Percentiles rank a stretch among this genome's conserved stretches.
Conservation (phyloP, 257 asterid species). For the Solanum ossicruentum region DNA sequence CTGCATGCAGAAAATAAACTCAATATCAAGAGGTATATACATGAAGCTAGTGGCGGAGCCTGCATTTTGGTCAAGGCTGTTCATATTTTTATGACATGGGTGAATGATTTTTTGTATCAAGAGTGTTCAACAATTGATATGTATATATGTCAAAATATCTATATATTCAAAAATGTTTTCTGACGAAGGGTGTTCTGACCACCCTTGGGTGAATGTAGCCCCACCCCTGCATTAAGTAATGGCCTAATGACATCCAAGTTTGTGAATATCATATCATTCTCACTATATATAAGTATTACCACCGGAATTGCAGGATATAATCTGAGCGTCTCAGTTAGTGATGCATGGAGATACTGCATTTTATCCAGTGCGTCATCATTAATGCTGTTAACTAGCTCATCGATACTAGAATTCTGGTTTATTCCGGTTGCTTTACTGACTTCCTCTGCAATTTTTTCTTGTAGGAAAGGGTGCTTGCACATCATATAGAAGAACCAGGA, state of each 20-base stretch:
- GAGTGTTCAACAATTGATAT: too few species aligned
- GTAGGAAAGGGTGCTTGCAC: conserved; percentile 40
- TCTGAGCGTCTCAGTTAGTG: conserved; percentile 43
- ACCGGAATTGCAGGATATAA: conserved; percentile 54
- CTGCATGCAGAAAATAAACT: conserved; percentile 1
- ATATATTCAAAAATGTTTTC: too few species aligned
- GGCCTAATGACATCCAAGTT: not conserved
- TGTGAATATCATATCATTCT: not conserved
- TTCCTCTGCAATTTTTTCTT: conserved; percentile 33
- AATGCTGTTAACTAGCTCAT: conserved; percentile 19
- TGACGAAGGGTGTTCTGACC: too few species aligned
- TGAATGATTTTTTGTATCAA: too few species aligned
- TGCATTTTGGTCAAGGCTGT: too few species aligned
- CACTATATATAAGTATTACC: conserved; percentile 17
- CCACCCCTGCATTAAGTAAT: too few species aligned
- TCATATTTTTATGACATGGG: too few species aligned
- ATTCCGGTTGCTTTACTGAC: conserved; percentile 12
- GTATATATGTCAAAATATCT: too few species aligned
- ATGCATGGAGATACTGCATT: conserved; percentile 35
- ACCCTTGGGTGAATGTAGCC: too few species aligned
- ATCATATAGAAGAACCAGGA: conserved; percentile 44
- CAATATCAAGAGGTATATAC: not conserved
- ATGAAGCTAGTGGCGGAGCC: not conserved
- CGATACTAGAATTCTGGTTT: conserved; percentile 4
- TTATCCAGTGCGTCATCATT: conserved; percentile 34